Conservation (phyloP, 2,329 filamentous ascomycete species). For the Colletotrichum zoysiae region DNA sequence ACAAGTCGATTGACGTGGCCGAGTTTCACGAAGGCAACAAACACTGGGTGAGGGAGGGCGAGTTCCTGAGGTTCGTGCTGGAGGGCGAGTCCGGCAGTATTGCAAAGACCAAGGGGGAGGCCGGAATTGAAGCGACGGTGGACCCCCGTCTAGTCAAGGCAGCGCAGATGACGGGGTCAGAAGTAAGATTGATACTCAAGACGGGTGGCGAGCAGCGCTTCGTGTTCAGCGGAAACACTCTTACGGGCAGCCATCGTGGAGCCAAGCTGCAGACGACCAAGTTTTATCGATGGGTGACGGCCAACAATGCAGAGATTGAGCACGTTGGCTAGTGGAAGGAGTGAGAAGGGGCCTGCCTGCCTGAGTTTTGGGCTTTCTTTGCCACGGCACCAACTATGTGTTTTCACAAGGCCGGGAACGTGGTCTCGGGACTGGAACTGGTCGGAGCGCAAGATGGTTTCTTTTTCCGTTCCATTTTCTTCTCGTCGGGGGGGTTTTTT, state of each 20-base stretch:
- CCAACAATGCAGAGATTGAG: slow-evolving; percentile 30
- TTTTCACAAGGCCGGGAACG: neutral
- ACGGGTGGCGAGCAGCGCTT: slow-evolving; percentile 27
- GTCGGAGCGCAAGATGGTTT: neutral
- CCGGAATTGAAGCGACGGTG: slow-evolving; percentile 31
- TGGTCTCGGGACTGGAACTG: neutral
- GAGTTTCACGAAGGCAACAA: slow-evolving; percentile 30
- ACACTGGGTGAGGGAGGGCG: slow-evolving; percentile 24
- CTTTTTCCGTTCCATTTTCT: neutral
- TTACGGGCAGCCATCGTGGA: slow-evolving; percentile 30
- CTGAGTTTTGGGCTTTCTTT: neutral
- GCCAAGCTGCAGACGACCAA: slow-evolving; percentile 29
- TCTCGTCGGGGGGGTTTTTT: neutral
- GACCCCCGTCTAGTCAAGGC: slow-evolving; percentile 27
- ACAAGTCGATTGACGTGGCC: slow-evolving; percentile 25
- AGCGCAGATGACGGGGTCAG: slow-evolving; percentile 19
- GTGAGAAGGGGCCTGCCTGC: neutral
- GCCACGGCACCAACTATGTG: neutral
- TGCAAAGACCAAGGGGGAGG: slow-evolving; percentile 1
- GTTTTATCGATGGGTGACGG: slow-evolving; percentile 37
- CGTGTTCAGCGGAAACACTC: slow-evolving; percentile 18
- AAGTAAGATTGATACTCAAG: slow-evolving; percentile 31
- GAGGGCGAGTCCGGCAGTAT: slow-evolving; percentile 32
- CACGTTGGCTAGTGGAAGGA: slow-evolving; percentile 15
- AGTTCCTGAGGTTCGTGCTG: slow-evolving; percentile 19